These are phyloP conservation scores for Heliamphora exappendiculata DNA, from an alignment of 148 eudicot species.

Conservation along the genomic window DNA sequence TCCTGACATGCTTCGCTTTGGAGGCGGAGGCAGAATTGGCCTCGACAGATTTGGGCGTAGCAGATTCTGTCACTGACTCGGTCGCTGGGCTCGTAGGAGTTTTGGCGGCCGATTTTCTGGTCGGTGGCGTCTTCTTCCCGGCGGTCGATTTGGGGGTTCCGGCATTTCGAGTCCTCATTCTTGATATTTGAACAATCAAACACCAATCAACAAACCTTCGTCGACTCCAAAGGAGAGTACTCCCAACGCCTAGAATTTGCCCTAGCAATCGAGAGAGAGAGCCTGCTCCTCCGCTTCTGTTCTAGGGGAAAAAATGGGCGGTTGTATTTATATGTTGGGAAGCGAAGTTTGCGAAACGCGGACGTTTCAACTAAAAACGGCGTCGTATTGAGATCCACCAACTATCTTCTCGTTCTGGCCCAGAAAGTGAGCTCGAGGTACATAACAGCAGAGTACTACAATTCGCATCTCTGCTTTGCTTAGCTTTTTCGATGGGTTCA, in stretches of 20 bases:
- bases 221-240: neutral
- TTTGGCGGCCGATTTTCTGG: constrained; percentile 42
- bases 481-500: constrained; percentile 12
- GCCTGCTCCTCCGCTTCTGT: neutral
- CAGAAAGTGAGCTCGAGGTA: neutral
- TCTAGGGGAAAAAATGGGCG: neutral
- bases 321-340: neutral
- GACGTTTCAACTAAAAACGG: too few relatives aligned
- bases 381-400: too few relatives aligned
- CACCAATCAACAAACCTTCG: neutral
- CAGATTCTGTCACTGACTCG: constrained; percentile 8
- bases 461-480: neutral
- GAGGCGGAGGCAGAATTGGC: constrained; percentile 16
- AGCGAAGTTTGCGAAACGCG: neutral
- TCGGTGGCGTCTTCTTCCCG: constrained; percentile 42
- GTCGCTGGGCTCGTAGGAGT: constrained; percentile 26
- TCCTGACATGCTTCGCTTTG: constrained; percentile 16
- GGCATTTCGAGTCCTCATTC: constrained; percentile 66
- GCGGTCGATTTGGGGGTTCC: constrained; percentile 40
- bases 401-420: too few relatives aligned
- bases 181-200: neutral
- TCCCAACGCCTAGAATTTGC: constrained; percentile 4
- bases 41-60: constrained; percentile 13
- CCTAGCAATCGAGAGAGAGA: neutral
- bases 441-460: neutral